Evolutionary conservation across 106 monocot species (phyloP).

Genomic region (Gastrodia elata): DNA sequence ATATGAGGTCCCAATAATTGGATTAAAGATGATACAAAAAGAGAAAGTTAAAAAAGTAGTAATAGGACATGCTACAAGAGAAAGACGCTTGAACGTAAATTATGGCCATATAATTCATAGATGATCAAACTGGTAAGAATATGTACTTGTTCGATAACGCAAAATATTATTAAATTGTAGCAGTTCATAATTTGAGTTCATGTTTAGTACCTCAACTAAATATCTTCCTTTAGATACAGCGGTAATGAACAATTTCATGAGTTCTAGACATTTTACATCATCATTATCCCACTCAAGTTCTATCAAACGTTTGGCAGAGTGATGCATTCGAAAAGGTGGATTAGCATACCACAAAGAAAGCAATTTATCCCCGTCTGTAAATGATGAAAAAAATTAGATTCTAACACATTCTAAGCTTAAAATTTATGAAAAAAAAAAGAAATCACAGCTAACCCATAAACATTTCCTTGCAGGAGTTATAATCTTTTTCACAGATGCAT

Average conservation of each 20-base stretch:
- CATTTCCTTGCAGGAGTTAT: constrained; percentile 26
- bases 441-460: constrained; percentile 31
- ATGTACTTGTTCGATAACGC: neutral
- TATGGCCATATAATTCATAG: neutral
- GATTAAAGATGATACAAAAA: neutral
- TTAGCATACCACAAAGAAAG: constrained; percentile 68
- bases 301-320: constrained; percentile 43
- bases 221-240: constrained; percentile 54
- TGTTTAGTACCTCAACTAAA: constrained; percentile 44
- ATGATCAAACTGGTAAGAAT: neutral
- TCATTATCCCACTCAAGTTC: constrained; percentile 91
- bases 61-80: neutral
- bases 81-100: neutral
- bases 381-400: neutral
- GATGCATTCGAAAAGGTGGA: constrained; percentile 98
- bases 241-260: constrained; percentile 48
- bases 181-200: neutral
- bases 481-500: constrained; percentile 66
- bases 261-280: constrained; percentile 26
- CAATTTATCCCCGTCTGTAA: constrained; percentile 39
- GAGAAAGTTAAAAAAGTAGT: neutral
- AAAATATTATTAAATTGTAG: neutral
- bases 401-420: neutral
- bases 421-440: neutral
- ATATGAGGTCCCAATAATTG: neutral